phyloP scores from a whole-genome alignment of 1,284 basidiomycete genomes.

The Boletus semigastroideus region DNA sequence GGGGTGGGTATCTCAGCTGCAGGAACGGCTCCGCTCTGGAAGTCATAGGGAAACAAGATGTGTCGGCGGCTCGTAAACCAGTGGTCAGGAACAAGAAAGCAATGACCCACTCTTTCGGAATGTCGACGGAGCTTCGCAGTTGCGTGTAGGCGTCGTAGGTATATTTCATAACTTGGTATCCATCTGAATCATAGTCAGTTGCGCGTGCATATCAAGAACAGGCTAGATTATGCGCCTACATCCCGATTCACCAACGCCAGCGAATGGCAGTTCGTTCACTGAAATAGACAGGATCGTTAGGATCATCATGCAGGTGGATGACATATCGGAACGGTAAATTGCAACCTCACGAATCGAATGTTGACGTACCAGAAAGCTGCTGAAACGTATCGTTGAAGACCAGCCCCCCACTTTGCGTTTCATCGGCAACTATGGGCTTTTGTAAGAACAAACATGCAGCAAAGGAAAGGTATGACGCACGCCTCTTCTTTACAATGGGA shows the following conservation, averaged over 20 bases:
- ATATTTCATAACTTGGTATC: slow-evolving; percentile 43
- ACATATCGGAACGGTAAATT: slow-evolving; percentile 1
- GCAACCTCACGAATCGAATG: neutral
- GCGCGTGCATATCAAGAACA: neutral
- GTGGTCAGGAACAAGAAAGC: neutral
- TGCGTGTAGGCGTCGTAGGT: slow-evolving; percentile 50
- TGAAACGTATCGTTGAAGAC: slow-evolving; percentile 54
- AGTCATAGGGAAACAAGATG: neutral
- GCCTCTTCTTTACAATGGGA: slow-evolving; percentile 14
- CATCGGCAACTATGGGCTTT: slow-evolving; percentile 40
- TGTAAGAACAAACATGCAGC: slow-evolving; percentile 1
- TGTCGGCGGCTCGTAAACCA: neutral
- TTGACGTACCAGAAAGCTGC: slow-evolving; percentile 37
- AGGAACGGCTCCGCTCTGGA: slow-evolving; percentile 24
- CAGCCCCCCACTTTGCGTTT: slow-evolving; percentile 51
- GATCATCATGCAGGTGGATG: neutral
- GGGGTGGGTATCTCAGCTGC: slow-evolving; percentile 24
- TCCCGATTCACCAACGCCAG: slow-evolving; percentile 45
- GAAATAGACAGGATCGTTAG: neutral
- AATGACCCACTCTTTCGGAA: slow-evolving; percentile 38
- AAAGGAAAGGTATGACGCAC: slow-evolving; percentile 14
- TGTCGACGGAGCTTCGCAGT: slow-evolving; percentile 42
- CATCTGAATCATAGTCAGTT: slow-evolving; percentile 34
- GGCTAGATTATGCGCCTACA: slow-evolving; percentile 35
- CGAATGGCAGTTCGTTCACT: slow-evolving; percentile 28